A percentile compares a stretch with the other conserved stretches of the same genome.
These are phyloP conservation scores for Medicago truncatula DNA, from an alignment of 306 rosid species.

Conservation along the genomic window MtrunA17r5.0-ANR NC_053048.1:8586501-8587000, in stretches of 20 bases:
- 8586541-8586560: conserved; percentile 41
- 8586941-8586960: conserved; percentile 58
- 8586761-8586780: background rate
- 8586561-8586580: conserved; percentile 18
- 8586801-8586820: background rate
- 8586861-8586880: background rate
- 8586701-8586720: conserved; percentile 6
- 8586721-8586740: background rate
- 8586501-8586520: background rate
- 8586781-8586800: background rate
- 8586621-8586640: background rate
- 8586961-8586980: conserved; percentile 38
- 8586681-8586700: background rate
- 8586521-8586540: conserved; percentile 11
- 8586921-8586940: conserved; percentile 55
- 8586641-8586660: background rate
- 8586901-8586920: conserved; percentile 49
- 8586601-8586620: background rate
- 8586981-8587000: background rate
- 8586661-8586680: background rate
- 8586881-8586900: conserved; percentile 51
- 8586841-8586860: background rate
- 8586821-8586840: conserved; percentile 35
- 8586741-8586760: conserved; percentile 24
- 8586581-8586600: background rate